Evolutionary conservation across 2,329 filamentous ascomycete species (phyloP).

Genomic region (Aspergillus novofumigatus): DNA sequence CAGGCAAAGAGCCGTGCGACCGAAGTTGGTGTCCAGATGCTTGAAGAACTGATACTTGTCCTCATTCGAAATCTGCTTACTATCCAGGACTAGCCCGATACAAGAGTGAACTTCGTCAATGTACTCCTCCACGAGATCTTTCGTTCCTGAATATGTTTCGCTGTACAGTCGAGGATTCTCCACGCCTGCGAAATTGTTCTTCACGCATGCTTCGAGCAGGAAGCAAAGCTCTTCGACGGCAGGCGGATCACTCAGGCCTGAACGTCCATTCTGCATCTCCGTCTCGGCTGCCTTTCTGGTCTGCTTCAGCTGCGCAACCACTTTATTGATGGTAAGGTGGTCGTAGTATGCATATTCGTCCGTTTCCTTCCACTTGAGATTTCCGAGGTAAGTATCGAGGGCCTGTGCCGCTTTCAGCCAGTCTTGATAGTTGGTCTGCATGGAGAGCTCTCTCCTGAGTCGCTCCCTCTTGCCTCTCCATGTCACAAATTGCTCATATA

Average conservation of each 20-base stretch:
- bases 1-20: constrained; percentile 85
- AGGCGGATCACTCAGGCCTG: constrained; percentile 34
- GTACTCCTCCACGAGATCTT: constrained; percentile 85
- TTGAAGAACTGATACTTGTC: constrained; percentile 82
- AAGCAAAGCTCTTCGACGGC: constrained; percentile 71
- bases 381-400: constrained; percentile 76
- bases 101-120: constrained; percentile 64
- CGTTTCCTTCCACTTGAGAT: constrained; percentile 49
- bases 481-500: constrained; percentile 86
- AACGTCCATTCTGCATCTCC: constrained; percentile 25
- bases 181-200: constrained; percentile 94
- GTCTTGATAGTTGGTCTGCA: constrained; percentile 70
- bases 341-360: constrained; percentile 77
- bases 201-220: constrained; percentile 84
- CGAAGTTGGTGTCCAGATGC: constrained; percentile 83
- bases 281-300: constrained; percentile 38
- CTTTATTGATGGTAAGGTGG: constrained; percentile 72
- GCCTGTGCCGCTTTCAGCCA: constrained; percentile 78
- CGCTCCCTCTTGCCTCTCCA: constrained; percentile 78
- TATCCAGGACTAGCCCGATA: constrained; percentile 65
- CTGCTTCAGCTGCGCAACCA: constrained; percentile 66
- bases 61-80: constrained; percentile 62
- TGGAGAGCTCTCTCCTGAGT: constrained; percentile 66
- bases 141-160: constrained; percentile 97
- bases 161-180: constrained; percentile 95